phyloP scores from a whole-genome alignment of 139 green algal genomes.

The Chloropicon primus region DNA sequence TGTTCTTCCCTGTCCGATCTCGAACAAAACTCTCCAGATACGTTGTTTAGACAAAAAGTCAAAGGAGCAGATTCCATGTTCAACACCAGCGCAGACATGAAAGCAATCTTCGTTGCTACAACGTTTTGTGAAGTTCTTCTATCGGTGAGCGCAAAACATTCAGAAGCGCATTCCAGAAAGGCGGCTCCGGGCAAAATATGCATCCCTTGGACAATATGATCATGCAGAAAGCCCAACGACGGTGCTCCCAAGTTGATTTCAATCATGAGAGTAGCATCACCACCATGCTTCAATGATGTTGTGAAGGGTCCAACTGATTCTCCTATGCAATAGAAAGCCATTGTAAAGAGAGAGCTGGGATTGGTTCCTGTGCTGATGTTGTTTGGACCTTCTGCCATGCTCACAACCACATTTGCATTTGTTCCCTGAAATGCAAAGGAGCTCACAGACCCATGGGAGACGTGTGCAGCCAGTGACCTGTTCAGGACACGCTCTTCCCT shows the following conservation, averaged over 20 bases:
- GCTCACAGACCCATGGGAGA: constrained; percentile 25
- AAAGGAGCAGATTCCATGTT: background rate
- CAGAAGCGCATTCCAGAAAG: background rate
- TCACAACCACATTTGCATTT: constrained; percentile 55
- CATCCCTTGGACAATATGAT: background rate
- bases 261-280: background rate
- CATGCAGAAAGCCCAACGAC: background rate
- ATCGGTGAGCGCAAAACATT: background rate
- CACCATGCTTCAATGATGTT: background rate
- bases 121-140: background rate
- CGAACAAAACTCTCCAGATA: background rate
- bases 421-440: constrained; percentile 75
- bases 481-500: background rate
- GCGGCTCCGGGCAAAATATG: background rate
- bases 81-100: background rate
- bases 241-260: background rate
- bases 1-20: background rate
- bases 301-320: background rate
- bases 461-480: background rate
- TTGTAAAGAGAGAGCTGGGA: background rate
- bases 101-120: background rate
- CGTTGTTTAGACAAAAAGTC: background rate
- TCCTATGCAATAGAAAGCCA: background rate
- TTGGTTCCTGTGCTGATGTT: background rate
- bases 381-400: background rate